Evolutionary conservation across 2,329 filamentous ascomycete species (phyloP).

Genomic region (Claviceps sp.): DNA sequence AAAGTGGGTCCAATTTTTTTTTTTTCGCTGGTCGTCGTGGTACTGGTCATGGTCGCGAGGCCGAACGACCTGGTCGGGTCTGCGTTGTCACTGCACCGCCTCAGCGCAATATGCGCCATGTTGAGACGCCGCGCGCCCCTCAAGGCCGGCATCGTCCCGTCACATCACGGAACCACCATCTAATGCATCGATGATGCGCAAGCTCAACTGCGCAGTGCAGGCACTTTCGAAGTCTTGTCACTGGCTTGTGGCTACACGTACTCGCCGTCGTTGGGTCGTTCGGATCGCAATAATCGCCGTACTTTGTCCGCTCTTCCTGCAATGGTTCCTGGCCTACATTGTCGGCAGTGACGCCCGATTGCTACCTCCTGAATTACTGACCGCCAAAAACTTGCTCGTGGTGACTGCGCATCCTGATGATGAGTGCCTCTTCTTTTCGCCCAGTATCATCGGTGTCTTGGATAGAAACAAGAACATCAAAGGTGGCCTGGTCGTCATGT

Average conservation of each 20-base stretch:
- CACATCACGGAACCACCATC: background rate
- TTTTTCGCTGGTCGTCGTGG: too few species aligned
- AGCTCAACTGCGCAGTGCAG: constrained; percentile 5
- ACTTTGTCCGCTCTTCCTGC: constrained; percentile 18
- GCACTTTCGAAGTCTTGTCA: constrained; percentile 6
- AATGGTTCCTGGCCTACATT: constrained; percentile 22
- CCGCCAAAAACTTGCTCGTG: constrained; percentile 21
- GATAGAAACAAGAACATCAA: constrained; percentile 14
- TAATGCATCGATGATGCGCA: constrained; percentile 1
- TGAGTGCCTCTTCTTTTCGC: constrained; percentile 24
- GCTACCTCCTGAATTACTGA: constrained; percentile 20
- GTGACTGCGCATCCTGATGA: constrained; percentile 26
- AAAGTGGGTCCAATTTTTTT: too few species aligned
- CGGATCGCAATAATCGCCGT: constrained; percentile 6
- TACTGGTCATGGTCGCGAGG: too few species aligned
- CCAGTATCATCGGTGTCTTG: constrained; percentile 18
- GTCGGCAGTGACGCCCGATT: constrained; percentile 22
- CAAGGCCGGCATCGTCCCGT: background rate
- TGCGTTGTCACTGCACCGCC: too few species aligned
- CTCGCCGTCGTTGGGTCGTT: constrained; percentile 9
- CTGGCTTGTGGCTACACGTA: constrained; percentile 10
- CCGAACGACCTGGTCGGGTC: too few species aligned
- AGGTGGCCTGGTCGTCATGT: constrained; percentile 19
- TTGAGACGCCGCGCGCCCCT: too few species aligned
- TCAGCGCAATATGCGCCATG: too few species aligned